Conservation (phyloP, 2,329 filamentous ascomycete species). For the Alternaria consortialis region DNA sequence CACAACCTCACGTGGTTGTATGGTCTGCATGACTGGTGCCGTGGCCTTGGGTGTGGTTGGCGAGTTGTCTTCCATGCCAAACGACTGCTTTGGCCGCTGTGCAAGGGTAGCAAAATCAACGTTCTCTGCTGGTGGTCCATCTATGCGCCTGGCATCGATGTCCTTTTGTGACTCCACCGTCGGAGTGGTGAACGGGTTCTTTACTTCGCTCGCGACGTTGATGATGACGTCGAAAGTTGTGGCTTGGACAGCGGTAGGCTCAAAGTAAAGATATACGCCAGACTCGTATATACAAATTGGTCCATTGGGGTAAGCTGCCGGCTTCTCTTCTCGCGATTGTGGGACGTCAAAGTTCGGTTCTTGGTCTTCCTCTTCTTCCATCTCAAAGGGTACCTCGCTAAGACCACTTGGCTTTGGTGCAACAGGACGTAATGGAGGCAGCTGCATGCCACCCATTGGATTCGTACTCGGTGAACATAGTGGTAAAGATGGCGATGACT, state of each 20-base stretch:
- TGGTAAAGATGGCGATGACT: constrained; percentile 68
- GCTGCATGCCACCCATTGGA: constrained; percentile 61
- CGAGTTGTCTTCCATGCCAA: constrained; percentile 47
- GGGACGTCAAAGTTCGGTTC: constrained; percentile 64
- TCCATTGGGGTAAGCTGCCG: constrained; percentile 81
- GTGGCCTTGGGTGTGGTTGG: constrained; percentile 64
- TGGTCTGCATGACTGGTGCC: constrained; percentile 51
- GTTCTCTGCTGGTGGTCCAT: constrained; percentile 47
- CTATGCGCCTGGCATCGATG: constrained; percentile 47
- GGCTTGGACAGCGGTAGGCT: constrained; percentile 81
- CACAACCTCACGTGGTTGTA: constrained; percentile 35
- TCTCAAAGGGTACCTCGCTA: constrained; percentile 72
- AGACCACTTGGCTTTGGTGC: constrained; percentile 49
- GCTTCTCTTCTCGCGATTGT: constrained; percentile 72
- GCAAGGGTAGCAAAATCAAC: constrained; percentile 49
- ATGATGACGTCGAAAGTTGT: constrained; percentile 82
- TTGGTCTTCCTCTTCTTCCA: constrained; percentile 73
- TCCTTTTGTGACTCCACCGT: constrained; percentile 43
- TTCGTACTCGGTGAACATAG: constrained; percentile 62
- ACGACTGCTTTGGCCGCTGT: constrained; percentile 35
- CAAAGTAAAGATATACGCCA: constrained; percentile 79
- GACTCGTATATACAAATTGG: constrained; percentile 84
- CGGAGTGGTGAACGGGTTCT: constrained; percentile 71
- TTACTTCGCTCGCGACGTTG: constrained; percentile 84
- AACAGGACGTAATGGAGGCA: constrained; percentile 53